These are phyloP conservation scores for Elongisporangium prolatum DNA, from an alignment of 352 stramenopile genomes.

Conservation along the genomic window DNA sequence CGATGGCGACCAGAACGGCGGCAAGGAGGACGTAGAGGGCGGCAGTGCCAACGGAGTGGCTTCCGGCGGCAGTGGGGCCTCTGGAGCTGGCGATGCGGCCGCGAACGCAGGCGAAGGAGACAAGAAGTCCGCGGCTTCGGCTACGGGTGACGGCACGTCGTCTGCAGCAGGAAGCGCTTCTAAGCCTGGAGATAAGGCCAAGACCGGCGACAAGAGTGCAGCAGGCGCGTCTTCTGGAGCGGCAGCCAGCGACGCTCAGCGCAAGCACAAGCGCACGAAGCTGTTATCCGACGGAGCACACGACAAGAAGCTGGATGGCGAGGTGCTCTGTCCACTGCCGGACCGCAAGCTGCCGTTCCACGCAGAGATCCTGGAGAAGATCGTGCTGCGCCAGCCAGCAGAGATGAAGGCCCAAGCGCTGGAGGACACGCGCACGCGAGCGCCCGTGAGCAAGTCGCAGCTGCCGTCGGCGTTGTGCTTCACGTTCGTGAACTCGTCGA, in stretches of 20 bases:
- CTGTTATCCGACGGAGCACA: slow-evolving; percentile 23
- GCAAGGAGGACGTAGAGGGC: slow-evolving; percentile 12
- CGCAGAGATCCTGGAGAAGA: slow-evolving; percentile 69
- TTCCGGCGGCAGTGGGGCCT: slow-evolving; percentile 11
- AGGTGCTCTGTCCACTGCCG: slow-evolving; percentile 54
- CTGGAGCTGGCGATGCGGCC: slow-evolving; percentile 6
- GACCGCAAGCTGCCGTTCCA: slow-evolving; percentile 72
- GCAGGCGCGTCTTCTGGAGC: background rate
- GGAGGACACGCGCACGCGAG: slow-evolving; percentile 55
- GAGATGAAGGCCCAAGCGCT: slow-evolving; percentile 66
- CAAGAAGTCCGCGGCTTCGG: slow-evolving; percentile 33
- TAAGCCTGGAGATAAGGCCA: slow-evolving; percentile 41
- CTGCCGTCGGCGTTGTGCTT: slow-evolving; percentile 74
- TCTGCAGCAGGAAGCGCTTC: slow-evolving; percentile 1
- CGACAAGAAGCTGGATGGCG: slow-evolving; percentile 50
- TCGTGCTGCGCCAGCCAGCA: slow-evolving; percentile 60
- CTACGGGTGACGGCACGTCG: slow-evolving; percentile 14
- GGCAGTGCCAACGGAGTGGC: slow-evolving; percentile 20
- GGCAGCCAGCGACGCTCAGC: slow-evolving; percentile 25
- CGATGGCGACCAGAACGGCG: slow-evolving; percentile 15
- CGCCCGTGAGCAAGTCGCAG: slow-evolving; percentile 39
- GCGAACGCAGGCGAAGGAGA: slow-evolving; percentile 21
- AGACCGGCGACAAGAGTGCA: slow-evolving; percentile 9
- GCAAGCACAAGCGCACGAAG: slow-evolving; percentile 60
- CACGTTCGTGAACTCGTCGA: slow-evolving; percentile 72